phyloP scores from a whole-genome alignment of 2,329 filamentous ascomycete species.

The Cytospora mali region DNA sequence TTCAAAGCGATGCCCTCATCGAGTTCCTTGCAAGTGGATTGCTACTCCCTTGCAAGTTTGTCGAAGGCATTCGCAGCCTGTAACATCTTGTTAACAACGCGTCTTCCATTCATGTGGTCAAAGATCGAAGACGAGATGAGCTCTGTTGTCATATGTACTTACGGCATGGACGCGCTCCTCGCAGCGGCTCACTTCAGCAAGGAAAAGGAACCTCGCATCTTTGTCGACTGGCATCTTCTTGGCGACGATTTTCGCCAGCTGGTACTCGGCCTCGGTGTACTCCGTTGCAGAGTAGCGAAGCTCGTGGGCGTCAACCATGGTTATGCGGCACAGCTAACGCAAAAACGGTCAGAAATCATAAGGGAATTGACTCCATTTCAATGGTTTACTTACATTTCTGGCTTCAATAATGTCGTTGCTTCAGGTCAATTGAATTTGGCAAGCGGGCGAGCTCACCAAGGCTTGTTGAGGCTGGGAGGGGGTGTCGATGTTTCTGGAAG shows the following conservation, averaged over 20 bases:
- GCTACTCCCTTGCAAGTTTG: neutral
- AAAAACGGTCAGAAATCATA: neutral
- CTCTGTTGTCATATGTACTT: neutral
- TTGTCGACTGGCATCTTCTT: neutral
- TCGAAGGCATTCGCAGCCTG: neutral
- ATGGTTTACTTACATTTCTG: neutral
- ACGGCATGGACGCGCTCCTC: neutral
- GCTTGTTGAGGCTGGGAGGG: neutral
- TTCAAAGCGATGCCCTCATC: neutral
- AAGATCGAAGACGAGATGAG: neutral
- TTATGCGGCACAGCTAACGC: neutral
- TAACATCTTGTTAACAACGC: neutral
- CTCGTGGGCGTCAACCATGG: neutral
- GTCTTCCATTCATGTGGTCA: neutral
- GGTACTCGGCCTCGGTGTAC: neutral
- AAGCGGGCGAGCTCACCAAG: neutral
- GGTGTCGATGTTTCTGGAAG: neutral
- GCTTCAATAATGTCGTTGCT: neutral
- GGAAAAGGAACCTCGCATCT: neutral
- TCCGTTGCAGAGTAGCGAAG: neutral
- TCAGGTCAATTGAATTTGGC: neutral
- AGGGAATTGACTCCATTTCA: neutral
- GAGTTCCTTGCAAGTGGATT: neutral
- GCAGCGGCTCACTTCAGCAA: neutral
- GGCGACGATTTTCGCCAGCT: neutral